Evolutionary conservation across 768 basidiomycete species (phyloP).

Genomic region (Crassisporium funariophilum): DNA sequence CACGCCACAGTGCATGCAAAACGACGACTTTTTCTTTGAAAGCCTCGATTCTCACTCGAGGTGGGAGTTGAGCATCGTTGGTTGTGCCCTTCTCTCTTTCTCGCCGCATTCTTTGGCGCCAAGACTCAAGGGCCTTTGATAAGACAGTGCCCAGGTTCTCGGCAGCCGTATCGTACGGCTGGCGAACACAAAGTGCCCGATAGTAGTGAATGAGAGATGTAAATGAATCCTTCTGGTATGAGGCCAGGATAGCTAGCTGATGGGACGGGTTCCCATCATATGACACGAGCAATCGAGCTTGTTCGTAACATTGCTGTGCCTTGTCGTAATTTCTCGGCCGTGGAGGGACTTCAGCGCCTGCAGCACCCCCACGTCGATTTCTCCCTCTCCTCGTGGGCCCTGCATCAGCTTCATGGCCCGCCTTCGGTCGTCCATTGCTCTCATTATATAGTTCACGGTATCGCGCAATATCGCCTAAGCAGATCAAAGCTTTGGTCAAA

Average conservation of each 20-base stretch:
- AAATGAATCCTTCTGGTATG: slow-evolving; percentile 84
- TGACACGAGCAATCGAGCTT: slow-evolving; percentile 80
- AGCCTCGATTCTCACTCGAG: slow-evolving; percentile 55
- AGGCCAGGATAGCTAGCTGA: slow-evolving; percentile 91
- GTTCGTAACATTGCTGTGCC: slow-evolving; percentile 82
- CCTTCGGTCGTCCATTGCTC: slow-evolving; percentile 60
- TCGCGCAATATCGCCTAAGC: slow-evolving; percentile 91
- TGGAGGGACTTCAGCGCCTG: slow-evolving; percentile 48
- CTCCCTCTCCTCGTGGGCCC: slow-evolving; percentile 41
- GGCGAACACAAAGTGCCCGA: slow-evolving; percentile 83
- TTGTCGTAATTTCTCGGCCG: slow-evolving; percentile 71
- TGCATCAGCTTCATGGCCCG: slow-evolving; percentile 65
- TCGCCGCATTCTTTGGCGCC: slow-evolving; percentile 45
- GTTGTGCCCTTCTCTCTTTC: slow-evolving; percentile 36
- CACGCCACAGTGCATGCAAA: slow-evolving; percentile 75
- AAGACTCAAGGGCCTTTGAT: slow-evolving; percentile 63
- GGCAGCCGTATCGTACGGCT: slow-evolving; percentile 84
- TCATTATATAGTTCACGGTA: slow-evolving; percentile 93
- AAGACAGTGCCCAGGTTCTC: slow-evolving; percentile 83
- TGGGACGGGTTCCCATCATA: slow-evolving; percentile 94
- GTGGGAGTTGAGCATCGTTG: slow-evolving; percentile 38
- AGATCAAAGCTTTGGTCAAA: slow-evolving; percentile 86
- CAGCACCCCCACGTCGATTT: slow-evolving; percentile 50
- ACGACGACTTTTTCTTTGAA: slow-evolving; percentile 78
- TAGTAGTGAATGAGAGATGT: slow-evolving; percentile 84